Evolutionary conservation across 345 rosid genomes (phyloP), one percentile per base, ranked within the genome.

Genomic region (Theobroma cacao): DNA sequence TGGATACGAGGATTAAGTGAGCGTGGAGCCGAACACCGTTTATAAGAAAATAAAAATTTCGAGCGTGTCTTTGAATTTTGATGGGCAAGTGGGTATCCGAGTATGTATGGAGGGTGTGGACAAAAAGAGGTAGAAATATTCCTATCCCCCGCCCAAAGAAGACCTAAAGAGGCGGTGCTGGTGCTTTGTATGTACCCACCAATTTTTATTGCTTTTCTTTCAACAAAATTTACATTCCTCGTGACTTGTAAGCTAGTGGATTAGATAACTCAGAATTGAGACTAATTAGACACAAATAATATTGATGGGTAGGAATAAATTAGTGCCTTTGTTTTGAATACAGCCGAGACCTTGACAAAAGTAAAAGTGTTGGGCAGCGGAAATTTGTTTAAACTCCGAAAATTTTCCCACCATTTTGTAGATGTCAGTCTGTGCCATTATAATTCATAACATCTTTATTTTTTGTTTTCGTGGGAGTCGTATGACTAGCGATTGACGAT

Each of bases 91-190:
- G 71, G 50, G 50, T n/a, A 38, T n/a, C 48, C 71, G 12, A 64
- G 47, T 1, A n/a, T 38, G 28, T 7, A 24, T 36, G 0, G 6
- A 11, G 31, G 7, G 5, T 5, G 20, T 30, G 66, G 66, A 61
- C 66, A 61, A 61, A 61, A 61, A 61, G 38, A 15, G 0, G 0
- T 5, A 6, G 40, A 61, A 60, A 60, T 28, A 28, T 60, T 60
- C 65, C 30, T 60, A 60, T 60, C 38, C 65, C 65, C 36, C 14
- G 5, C 10, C 18, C 72, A 41, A 66, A 41, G 7, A 22, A 40
- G 33, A 33, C 52, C 52, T 5, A 40, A 66, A 66, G 72, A 40
- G 53, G 72, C 53, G 72, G 53, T 67, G 72, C 72, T 41, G 72
- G 52, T 65, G 71, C 71, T 65, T n/a, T 38, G 48, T 9, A 40